Base-by-base conservation (phyloP, 345 rosid genomes). In the Durio zibethinus region DNA sequence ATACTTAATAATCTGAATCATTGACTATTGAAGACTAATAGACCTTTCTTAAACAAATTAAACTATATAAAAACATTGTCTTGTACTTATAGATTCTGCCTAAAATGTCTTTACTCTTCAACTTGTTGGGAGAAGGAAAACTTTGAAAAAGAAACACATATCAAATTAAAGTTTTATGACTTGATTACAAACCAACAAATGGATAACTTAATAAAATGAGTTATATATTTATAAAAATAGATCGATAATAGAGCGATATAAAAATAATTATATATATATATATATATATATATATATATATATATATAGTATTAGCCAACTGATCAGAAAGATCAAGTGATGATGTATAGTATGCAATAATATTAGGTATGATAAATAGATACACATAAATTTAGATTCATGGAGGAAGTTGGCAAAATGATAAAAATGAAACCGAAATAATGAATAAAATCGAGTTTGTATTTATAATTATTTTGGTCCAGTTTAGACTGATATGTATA, bases 81-180 rank as follows among this genome's bases (percentile, higher is more conserved):
- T 27, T 71, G 29, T 57, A 10, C 66, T 12, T 59, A 73, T 72
- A 48, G 52, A 50, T 77, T 72, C 81, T 66, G 78, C 75, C 82
- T 78, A 78, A 69, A 69, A 61, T 84, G 84, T 68, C 83, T 77
- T 76, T 77, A 74, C 59, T 62, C 45, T 71, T 83, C 36, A 33
- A 33, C 36, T 33, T 33, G 36, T 33, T 33, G 36, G 36, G 4
- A 33, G 36, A 33, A 33, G 36, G 2, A 33, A 33, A 33, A 33
- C 4, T 33, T 33, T 33, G 36, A 33, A 33, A 33, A 33, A 23
- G n/a, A n/a, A n/a, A n/a, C n/a, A n/a, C n/a, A n/a, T 33, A 33
- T 33, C 35, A 33, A 33, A 33, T 33, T 33, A 29, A 67, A 73
- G 33, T 27, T 10, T 20, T 52, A 56, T 61, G 79, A 72, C 76